phyloP scores from a whole-genome alignment of 192 early-diverging fungal species.

The Gryganskiella cystojenkinii region DNA sequence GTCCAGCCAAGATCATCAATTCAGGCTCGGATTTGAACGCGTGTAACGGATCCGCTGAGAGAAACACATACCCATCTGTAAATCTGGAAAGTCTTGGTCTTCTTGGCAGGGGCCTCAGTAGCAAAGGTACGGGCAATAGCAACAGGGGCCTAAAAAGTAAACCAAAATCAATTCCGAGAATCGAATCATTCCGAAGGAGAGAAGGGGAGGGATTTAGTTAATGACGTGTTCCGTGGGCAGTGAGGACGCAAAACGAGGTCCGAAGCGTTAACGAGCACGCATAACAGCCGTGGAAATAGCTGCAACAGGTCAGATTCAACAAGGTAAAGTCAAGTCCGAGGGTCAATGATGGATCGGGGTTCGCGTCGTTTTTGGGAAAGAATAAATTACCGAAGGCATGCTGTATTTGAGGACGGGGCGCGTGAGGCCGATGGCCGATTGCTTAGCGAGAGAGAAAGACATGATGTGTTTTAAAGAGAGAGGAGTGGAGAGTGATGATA shows the following conservation, averaged over 20 bases:
- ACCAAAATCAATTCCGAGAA: background rate
- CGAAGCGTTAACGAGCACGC: background rate
- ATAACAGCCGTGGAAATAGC: no score
- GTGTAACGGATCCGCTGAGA: background rate
- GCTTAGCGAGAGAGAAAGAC: constrained; percentile 45
- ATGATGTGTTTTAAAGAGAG: constrained; percentile 15
- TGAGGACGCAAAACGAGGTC: background rate
- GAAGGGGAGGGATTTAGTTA: constrained; percentile 18
- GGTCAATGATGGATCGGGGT: background rate
- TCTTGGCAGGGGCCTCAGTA: constrained; percentile 55
- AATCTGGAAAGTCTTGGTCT: constrained; percentile 91
- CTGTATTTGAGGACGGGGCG: constrained; percentile 50
- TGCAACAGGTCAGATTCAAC: background rate
- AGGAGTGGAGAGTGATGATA: background rate
- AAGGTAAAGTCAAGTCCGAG: background rate
- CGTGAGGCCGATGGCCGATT: constrained; percentile 44
- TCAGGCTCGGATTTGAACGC: no score
- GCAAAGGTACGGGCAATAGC: constrained; percentile 57
- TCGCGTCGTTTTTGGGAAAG: background rate
- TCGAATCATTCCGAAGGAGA: constrained; percentile 6
- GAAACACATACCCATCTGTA: constrained; percentile 89
- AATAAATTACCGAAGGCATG: constrained; percentile 41
- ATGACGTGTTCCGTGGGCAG: constrained; percentile 35
- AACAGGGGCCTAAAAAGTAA: constrained; percentile 27
- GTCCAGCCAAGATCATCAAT: constrained; percentile 3